These are phyloP conservation scores for Carex parvula DNA, from an alignment of 176 grass and related monocot species.

Conservation along the genomic window DNA sequence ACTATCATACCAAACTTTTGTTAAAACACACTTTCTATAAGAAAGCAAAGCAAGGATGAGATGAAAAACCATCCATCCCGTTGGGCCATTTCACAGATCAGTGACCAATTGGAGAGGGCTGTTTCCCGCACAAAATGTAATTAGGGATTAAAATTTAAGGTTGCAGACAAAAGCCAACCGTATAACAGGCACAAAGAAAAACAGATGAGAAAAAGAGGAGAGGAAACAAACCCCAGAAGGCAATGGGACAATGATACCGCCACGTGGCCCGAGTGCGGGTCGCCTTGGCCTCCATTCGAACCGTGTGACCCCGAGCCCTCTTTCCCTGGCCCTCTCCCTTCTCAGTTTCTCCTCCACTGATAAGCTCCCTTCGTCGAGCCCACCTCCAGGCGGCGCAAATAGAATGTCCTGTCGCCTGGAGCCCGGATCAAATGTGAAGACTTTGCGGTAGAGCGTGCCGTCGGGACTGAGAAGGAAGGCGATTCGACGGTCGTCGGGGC, in stretches of 20 bases:
- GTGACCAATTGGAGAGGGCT: not conserved
- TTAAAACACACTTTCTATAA: not conserved
- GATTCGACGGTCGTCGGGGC: conserved; percentile 74
- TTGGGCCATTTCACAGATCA: not conserved
- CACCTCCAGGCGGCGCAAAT: conserved; percentile 69
- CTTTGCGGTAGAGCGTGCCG: conserved; percentile 71
- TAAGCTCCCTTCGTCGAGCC: conserved; percentile 77
- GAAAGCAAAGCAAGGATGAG: too few relatives aligned
- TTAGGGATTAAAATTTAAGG: not conserved
- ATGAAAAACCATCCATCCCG: too few relatives aligned
- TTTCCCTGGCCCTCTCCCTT: conserved; percentile 76
- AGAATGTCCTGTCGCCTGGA: conserved; percentile 59
- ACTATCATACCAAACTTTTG: not conserved
- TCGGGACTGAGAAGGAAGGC: conserved; percentile 81
- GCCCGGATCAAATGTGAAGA: conserved; percentile 57
- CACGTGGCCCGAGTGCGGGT: conserved; percentile 25
- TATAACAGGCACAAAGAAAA: not conserved
- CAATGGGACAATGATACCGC: conserved; percentile 77
- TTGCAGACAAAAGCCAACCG: not conserved
- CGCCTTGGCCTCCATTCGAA: conserved; percentile 74
- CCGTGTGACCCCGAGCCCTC: conserved; percentile 82
- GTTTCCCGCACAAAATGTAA: not conserved
- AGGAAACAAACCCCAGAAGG: conserved; percentile 69
- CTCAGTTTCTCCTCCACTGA: conserved; percentile 82
- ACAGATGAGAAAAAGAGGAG: not conserved